phyloP scores from a whole-genome alignment of 257 asterid genomes.

The Solanum chiquidenum region DNA sequence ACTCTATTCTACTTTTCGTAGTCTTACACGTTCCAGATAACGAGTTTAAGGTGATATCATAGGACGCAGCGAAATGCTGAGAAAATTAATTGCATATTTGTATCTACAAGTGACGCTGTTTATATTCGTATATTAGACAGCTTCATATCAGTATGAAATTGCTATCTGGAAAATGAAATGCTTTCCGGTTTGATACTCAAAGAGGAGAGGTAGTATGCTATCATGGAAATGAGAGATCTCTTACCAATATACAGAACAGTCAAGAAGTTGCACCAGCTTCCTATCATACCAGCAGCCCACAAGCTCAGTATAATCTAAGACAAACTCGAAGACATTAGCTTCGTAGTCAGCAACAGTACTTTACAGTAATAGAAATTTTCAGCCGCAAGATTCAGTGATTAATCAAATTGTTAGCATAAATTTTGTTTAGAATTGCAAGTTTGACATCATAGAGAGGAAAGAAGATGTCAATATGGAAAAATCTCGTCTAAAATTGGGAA shows the following conservation, averaged over 20 bases:
- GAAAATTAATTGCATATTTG: neutral
- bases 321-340: neutral
- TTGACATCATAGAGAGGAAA: neutral
- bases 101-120: neutral
- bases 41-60: neutral
- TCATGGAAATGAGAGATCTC: neutral
- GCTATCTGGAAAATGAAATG: neutral
- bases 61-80: neutral
- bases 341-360: neutral
- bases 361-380: neutral
- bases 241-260: slow-evolving; percentile 71
- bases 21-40: neutral
- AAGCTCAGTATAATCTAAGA: slow-evolving; percentile 54
- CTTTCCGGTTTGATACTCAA: neutral
- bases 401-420: neutral
- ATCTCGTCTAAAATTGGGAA: too few relatives aligned
- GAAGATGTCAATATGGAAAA: too few relatives aligned
- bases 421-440: neutral
- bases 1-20: neutral
- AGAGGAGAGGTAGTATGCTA: neutral
- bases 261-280: slow-evolving; percentile 89
- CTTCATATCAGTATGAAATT: neutral
- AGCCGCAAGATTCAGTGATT: neutral
- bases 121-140: neutral
- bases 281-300: slow-evolving; percentile 69